Evolutionary conservation across 768 basidiomycete species (phyloP), one percentile per base, ranked within the genome.

Genomic region (Boletus sp.): DNA sequence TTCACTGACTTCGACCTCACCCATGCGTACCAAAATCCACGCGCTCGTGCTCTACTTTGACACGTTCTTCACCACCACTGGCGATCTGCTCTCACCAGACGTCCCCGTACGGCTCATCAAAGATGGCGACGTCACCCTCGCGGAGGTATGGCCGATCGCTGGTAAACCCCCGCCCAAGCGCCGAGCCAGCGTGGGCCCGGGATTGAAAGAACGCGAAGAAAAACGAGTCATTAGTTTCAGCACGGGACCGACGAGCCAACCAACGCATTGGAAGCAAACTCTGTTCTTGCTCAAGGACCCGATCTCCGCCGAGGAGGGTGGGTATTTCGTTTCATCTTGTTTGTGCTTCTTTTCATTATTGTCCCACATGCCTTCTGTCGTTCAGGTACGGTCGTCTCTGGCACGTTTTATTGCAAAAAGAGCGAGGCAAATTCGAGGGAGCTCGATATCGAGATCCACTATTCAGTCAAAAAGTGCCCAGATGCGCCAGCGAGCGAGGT

Each of bases 221-320:
- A 67, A 65, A 18, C 64, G 58, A 15, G 68, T 85, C 8, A 83
- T 80, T 7, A 92, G 89, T 70, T 92, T 99, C 73, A 95, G 92
- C 64, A 98, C 96, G 0, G 92, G 96, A 0, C 94, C 96, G 10
- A 75, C 75, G 64, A 94, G 91, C 55, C 83, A 83, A 24, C 85
- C 92, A 10, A 98, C 95, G 29, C 96, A 99, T 70, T 98, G 96
- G 96, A 94, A 94, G 69, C 96, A 99, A 68, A 94, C 96, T 0
- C 64, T 93, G 3, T 97, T 99, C 73, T 72, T 98, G 62, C 78
- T 99, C 55, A 77, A 82, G 46, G 85, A 94, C 54, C 90, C 92
- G 0, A 82, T 98, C 51, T 67, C 71, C n/a, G 85, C 90, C 2
- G 79, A 82, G 4, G 86, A 90, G 77, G 92, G 92, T 89, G 40